These are phyloP conservation scores for Pyricularia pennisetigena DNA, from an alignment of 2,329 filamentous ascomycete genomes.

Conservation along the genomic window DNA sequence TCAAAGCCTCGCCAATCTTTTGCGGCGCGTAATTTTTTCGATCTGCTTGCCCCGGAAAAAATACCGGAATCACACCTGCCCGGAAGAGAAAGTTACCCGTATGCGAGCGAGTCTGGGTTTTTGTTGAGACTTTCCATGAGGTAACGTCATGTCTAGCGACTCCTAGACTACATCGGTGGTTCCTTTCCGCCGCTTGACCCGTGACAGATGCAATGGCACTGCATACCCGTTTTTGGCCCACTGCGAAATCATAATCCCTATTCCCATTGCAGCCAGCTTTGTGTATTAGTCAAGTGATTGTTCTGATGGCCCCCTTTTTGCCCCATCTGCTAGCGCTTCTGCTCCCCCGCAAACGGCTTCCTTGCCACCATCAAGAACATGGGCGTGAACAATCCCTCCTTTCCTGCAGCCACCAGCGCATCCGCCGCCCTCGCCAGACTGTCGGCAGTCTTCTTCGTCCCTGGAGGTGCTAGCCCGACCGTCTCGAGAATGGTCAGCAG, in stretches of 20 bases:
- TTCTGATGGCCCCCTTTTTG: neutral
- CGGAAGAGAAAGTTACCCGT: neutral
- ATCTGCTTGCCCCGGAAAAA: neutral
- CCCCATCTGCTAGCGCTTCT: neutral
- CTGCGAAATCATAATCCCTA: neutral
- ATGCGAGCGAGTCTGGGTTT: neutral
- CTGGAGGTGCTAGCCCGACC: conserved; percentile 52
- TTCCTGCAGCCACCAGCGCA: conserved; percentile 75
- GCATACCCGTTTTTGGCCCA: neutral
- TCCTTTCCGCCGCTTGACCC: neutral
- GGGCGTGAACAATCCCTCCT: conserved; percentile 89
- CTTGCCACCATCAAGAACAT: conserved; percentile 96
- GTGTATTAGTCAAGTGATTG: neutral
- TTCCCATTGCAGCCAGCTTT: neutral
- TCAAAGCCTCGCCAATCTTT: neutral
- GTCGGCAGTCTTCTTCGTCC: conserved; percentile 68
- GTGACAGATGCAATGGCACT: neutral
- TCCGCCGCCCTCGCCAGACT: conserved; percentile 65
- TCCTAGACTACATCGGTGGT: neutral
- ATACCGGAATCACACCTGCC: neutral
- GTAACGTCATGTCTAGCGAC: neutral
- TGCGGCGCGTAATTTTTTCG: neutral
- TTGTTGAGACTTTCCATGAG: neutral
- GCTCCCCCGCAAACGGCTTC: conserved; percentile 52
- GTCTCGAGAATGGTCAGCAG: conserved; percentile 57